A percentile compares a stretch with the other conserved stretches of the same genome.
Conservation (phyloP, 2,329 filamentous ascomycete species). For the Periconia sp. region DNA sequence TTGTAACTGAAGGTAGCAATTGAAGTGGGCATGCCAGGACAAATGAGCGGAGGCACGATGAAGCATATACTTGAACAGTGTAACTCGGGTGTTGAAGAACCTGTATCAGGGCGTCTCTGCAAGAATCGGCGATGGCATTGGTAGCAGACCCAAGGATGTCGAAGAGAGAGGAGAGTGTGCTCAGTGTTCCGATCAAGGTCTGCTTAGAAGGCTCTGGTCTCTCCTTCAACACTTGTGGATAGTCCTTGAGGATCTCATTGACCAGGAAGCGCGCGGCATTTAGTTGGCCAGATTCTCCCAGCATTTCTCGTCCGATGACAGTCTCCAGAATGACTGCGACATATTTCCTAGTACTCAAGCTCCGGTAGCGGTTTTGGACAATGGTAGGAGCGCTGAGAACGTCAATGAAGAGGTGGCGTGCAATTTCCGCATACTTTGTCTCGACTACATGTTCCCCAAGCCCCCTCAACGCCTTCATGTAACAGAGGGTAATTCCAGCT, state of each 20-base stretch:
- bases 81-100: conserved; percentile 95
- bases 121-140: conserved; percentile 78
- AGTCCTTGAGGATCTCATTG: conserved; percentile 91
- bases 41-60: conserved; percentile 84
- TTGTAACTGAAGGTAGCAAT: conserved; percentile 85
- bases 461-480: conserved; percentile 77
- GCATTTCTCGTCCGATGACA: conserved; percentile 77
- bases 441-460: conserved; percentile 86
- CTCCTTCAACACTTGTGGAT: conserved; percentile 87
- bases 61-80: conserved; percentile 89
- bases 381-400: conserved; percentile 78
- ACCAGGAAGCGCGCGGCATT: conserved; percentile 81
- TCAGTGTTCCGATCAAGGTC: conserved; percentile 77
- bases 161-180: conserved; percentile 80
- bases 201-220: conserved; percentile 88
- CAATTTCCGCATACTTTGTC: conserved; percentile 78
- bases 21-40: conserved; percentile 92
- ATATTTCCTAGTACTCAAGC: conserved; percentile 83
- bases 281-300: conserved; percentile 88
- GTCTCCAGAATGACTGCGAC: conserved; percentile 84
- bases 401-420: conserved; percentile 80
- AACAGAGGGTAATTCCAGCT: conserved; percentile 85
- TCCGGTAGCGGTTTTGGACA: conserved; percentile 82
- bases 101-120: conserved; percentile 85
- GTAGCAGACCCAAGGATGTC: conserved; percentile 81